A percentile compares a stretch with the other conserved stretches of the same genome.
Conservation (phyloP, 2,329 filamentous ascomycete species). For the Aspergillus sojae region DNA sequence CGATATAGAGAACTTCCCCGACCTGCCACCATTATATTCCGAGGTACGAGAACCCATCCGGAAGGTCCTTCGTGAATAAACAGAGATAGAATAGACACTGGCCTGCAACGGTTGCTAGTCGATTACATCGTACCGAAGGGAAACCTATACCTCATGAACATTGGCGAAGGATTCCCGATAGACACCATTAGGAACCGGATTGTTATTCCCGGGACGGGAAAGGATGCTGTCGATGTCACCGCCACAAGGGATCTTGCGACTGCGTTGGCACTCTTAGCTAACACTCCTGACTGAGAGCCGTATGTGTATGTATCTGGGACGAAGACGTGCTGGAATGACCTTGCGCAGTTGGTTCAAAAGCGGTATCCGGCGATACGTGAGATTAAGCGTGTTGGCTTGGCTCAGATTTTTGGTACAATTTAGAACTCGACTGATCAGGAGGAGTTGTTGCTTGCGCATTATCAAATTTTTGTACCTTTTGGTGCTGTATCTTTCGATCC, state of each 20-base stretch:
- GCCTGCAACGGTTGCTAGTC: constrained; percentile 8
- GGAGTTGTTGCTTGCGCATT: not conserved
- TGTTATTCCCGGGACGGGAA: constrained; percentile 1
- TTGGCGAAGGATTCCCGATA: constrained; percentile 6
- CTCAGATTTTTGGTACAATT: not conserved
- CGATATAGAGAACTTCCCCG: constrained; percentile 10
- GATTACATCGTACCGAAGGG: constrained; percentile 4
- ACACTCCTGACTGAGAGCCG: not conserved
- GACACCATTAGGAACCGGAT: not conserved
- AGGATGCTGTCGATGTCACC: constrained; percentile 1
- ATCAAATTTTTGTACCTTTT: not conserved
- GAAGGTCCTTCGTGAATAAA: not conserved
- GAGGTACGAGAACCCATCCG: constrained; percentile 2
- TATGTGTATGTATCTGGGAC: not conserved
- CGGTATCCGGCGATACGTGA: not conserved
- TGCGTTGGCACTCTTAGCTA: not conserved
- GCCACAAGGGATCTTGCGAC: constrained; percentile 4
- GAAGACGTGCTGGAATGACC: not conserved
- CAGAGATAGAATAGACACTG: constrained; percentile 6
- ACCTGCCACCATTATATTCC: constrained; percentile 2
- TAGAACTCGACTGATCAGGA: not conserved
- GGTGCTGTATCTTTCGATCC: not conserved
- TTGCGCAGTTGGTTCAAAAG: not conserved
- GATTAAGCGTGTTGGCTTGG: not conserved
- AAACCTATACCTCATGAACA: not conserved